Base-by-base conservation (phyloP, 2,329 filamentous ascomycete genomes). In the Fusarium xyrophilum region DNA sequence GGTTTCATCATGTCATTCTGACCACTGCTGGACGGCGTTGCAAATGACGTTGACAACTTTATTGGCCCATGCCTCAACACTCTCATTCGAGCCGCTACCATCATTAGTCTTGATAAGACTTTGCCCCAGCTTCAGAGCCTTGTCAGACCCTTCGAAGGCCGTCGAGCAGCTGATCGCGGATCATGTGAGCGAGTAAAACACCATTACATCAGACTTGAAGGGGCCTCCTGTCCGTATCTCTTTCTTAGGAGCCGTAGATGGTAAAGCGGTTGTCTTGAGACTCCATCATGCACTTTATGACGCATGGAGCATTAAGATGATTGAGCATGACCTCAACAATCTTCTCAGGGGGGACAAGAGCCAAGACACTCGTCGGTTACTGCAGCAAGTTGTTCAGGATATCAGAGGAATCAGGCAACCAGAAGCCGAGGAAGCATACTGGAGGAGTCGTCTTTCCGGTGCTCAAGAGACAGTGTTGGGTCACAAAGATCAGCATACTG, bases 241-340 rank as follows among this genome's bases (percentile, higher is more conserved):
- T 0, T 56, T 68, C 17, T 11, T 68, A 2, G 39, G 65, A 32
- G 60, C 40, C 25, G 43, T 19, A 8, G 38, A 50, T 2, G 54
- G 54, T 0, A 67, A 65, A 8, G 60, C 65, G 3, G n/a, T 67
- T 11, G 50, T 68, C 2, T n/a, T 67, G 6, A 44, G 65, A 17
- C 19, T 67, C 2, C 65, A 68, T 7, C 65, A 67, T 13, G 53
- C 65, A 3, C 36, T 67, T 1, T 67, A 67, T 6, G 65, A 67
- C 2, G 65, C 48, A 38, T 67, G 65, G 65, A 56, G 65, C 9
- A 61, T 67, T 33, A 68, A 65, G 9, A 60, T 53, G 65, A 38
- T 68, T 17, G 48, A 56, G 19, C 28, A 56, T 6, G 64, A 68
- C 1, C 11, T 65, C 11, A 15, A 7, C 14, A 4, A 32, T 11